Percentiles rank a stretch among this genome's conserved stretches.
Evolutionary conservation across 225 moss, liverwort and hornwort genomes (phyloP).

Genomic region (Straminergon stramineum): DNA sequence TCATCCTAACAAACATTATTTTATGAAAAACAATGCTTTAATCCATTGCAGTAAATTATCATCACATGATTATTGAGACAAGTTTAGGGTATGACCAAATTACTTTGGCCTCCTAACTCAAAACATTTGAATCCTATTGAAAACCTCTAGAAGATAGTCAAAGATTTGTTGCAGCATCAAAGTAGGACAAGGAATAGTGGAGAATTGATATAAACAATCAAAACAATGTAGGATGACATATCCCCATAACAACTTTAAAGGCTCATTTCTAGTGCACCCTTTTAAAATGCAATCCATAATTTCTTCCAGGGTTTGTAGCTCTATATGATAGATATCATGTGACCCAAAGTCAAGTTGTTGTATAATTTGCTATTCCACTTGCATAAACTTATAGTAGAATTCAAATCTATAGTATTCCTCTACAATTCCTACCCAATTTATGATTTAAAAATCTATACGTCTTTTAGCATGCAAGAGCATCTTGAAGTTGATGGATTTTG

Average conservation of each 20-base stretch:
- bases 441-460: not conserved
- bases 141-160: not conserved
- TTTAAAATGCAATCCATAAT: not conserved
- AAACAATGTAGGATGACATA: rapidly evolving
- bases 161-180: not conserved
- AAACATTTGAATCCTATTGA: not conserved
- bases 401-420: not conserved
- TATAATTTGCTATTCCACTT: not conserved
- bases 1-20: not conserved
- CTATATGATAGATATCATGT: not conserved
- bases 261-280: not conserved
- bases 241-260: not conserved
- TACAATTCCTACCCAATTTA: not conserved
- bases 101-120: not conserved
- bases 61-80: too few species aligned
- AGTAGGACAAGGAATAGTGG: not conserved
- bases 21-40: not conserved
- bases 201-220: not conserved
- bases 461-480: not conserved
- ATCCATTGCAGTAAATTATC: too few species aligned
- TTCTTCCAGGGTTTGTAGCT: too few species aligned
- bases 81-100: not conserved
- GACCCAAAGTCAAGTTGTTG: not conserved
- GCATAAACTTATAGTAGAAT: not conserved
- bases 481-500: not conserved